phyloP scores from a whole-genome alignment of 495 filamentous ascomycete genomes.

The Chlorociboria aeruginascens region DNA sequence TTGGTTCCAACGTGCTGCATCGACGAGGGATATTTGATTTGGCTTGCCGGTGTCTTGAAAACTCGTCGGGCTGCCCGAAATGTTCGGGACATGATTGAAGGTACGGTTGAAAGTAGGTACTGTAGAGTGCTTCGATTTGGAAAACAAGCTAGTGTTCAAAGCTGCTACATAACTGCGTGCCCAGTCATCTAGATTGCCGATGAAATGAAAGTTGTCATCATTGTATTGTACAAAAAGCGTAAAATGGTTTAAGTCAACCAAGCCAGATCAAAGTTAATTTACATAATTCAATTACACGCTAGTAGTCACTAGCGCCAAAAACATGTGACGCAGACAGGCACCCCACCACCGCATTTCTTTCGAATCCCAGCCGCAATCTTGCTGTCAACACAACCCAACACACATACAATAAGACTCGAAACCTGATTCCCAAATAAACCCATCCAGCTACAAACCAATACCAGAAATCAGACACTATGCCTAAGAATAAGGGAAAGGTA shows the following conservation, averaged over 20 bases:
- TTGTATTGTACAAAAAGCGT: neutral
- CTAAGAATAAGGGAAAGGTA: conserved; percentile 99
- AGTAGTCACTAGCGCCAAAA: neutral
- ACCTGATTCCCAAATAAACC: neutral
- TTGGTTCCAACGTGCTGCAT: too few relatives aligned
- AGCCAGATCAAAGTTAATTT: neutral
- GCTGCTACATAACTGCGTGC: too few relatives aligned
- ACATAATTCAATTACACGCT: neutral
- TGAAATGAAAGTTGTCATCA: too few relatives aligned
- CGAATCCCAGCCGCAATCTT: conserved; percentile 1
- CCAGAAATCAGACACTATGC: conserved; percentile 48
- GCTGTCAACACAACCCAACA: neutral
- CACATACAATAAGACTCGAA: neutral
- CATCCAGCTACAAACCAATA: neutral
- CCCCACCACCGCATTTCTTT: conserved; percentile 2
- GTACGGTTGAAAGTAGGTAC: too few relatives aligned
- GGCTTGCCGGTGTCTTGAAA: too few relatives aligned
- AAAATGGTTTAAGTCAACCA: too few relatives aligned
- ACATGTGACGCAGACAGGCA: conserved; percentile 5
- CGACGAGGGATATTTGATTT: too few relatives aligned
- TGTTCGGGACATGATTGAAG: too few relatives aligned
- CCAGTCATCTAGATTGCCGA: too few relatives aligned
- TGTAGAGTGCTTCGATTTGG: too few relatives aligned
- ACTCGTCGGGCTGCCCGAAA: too few relatives aligned
- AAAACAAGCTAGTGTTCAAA: too few relatives aligned